Base-by-base conservation (phyloP, 2,329 filamentous ascomycete species). In the Nemania sp. region DNA sequence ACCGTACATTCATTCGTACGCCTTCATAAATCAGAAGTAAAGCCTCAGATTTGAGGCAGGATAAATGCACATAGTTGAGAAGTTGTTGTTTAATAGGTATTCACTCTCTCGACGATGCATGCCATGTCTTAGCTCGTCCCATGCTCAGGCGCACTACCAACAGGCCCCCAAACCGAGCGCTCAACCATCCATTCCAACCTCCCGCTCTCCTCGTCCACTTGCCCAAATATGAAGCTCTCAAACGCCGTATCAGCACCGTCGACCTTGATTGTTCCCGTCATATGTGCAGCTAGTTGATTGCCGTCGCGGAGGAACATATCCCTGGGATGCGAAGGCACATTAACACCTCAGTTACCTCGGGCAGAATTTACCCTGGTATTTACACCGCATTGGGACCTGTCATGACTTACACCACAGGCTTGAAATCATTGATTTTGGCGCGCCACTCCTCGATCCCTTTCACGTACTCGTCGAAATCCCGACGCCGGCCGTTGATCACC, bases 151-250 rank as follows among this genome's bases (percentile, higher is more conserved):
- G 33, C 51, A 20, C 34, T 14, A 19, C 63, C 64, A 42, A 47
- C 31, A 30, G 49, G 49, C 1, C 60, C 60, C 63, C 64, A 70
- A 17, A 70, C 55, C 20, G 64, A 59, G 15, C 66, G 60, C 48
- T 70, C 67, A 33, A 64, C 55, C 31, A 70, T 31, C 54, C 55
- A 67, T 53, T 63, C 62, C 60, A 68, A 47, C 44, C 63, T 69
- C 12, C 66, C 64, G 15, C 52, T 66, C 28, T 57, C 60, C 33
- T 64, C 52, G 17, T 65, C 60, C 33, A 70, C 54, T 48, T 64
- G 66, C 9, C 50, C 68, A 47, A 70, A 68, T 52, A 70, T 61
- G 47, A 66, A 68, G 51, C 62, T 69, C 61, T 69, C 66, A 44
- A 68, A 68, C 1, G 54, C 19, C 2, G 53, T 64, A 9, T 62